phyloP scores from a whole-genome alignment of 2,329 filamentous ascomycete species.

The Aureobasidium vineae region DNA sequence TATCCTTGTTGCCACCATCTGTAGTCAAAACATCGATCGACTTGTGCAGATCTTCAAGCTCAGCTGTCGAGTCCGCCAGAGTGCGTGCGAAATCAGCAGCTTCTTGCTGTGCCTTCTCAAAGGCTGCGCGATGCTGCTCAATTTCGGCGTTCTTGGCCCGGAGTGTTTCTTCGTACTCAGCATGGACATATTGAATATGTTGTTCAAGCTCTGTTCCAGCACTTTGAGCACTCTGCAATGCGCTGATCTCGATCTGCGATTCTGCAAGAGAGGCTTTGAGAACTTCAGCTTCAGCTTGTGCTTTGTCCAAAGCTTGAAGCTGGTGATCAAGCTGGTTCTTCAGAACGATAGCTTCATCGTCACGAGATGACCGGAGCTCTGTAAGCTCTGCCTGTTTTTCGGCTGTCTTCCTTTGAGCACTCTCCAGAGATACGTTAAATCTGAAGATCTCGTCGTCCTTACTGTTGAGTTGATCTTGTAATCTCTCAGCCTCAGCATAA shows the following conservation, averaged over 20 bases:
- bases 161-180: conserved; percentile 18
- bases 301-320: not conserved
- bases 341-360: not conserved
- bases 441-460: not conserved
- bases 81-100: conserved; percentile 6
- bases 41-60: conserved; percentile 17
- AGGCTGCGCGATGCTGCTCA: conserved; percentile 20
- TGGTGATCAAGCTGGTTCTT: not conserved
- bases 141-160: conserved; percentile 26
- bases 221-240: not conserved
- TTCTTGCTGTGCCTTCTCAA: conserved; percentile 17
- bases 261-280: not conserved
- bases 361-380: conserved; percentile 6
- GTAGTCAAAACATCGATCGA: not conserved
- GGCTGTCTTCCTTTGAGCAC: conserved; percentile 2
- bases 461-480: not conserved
- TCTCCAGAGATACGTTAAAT: not conserved
- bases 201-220: not conserved
- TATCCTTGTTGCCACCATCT: conserved; percentile 10
- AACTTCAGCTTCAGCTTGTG: conserved; percentile 1
- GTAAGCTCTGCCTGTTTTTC: conserved; percentile 7
- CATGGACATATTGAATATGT: conserved; percentile 11
- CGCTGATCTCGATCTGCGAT: conserved; percentile 1
- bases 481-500: not conserved
- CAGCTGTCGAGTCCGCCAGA: conserved; percentile 9